These are phyloP conservation scores for Podaxis sp. DNA, from an alignment of 768 basidiomycete species.

Conservation along the genomic window DNA sequence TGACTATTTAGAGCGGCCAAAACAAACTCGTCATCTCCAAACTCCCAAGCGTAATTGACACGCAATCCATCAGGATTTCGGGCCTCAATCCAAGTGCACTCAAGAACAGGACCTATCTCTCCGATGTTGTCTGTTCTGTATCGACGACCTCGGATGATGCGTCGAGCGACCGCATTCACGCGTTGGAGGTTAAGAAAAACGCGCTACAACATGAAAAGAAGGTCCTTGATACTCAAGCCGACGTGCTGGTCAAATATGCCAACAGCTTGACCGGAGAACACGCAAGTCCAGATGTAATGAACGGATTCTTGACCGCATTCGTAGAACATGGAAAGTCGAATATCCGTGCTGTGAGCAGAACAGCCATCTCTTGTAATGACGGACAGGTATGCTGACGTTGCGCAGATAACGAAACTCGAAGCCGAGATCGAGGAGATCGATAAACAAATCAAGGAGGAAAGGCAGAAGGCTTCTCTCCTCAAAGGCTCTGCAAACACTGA, in stretches of 20 bases:
- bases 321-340: slow-evolving; percentile 35
- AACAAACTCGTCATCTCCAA: slow-evolving; percentile 49
- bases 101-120: slow-evolving; percentile 35
- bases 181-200: slow-evolving; percentile 32
- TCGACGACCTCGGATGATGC: slow-evolving; percentile 24
- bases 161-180: slow-evolving; percentile 30
- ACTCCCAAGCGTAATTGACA: slow-evolving; percentile 51
- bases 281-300: slow-evolving; percentile 35
- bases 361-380: not conserved
- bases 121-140: slow-evolving; percentile 52
- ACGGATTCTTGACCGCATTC: slow-evolving; percentile 39
- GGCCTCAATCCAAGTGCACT: slow-evolving; percentile 34
- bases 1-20: slow-evolving; percentile 40
- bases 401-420: slow-evolving; percentile 31
- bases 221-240: slow-evolving; percentile 38
- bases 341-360: slow-evolving; percentile 26
- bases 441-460: slow-evolving; percentile 36
- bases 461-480: slow-evolving; percentile 29
- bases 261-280: slow-evolving; percentile 43
- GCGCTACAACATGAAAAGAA: slow-evolving; percentile 35
- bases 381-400: not conserved
- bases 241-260: slow-evolving; percentile 42
- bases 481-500: slow-evolving; percentile 32
- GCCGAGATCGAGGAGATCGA: slow-evolving; percentile 40
- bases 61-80: slow-evolving; percentile 51